Percentiles rank a stretch among this genome's conserved stretches.
phyloP scores from a whole-genome alignment of 345 rosid species.

The Salix caprea region DNA sequence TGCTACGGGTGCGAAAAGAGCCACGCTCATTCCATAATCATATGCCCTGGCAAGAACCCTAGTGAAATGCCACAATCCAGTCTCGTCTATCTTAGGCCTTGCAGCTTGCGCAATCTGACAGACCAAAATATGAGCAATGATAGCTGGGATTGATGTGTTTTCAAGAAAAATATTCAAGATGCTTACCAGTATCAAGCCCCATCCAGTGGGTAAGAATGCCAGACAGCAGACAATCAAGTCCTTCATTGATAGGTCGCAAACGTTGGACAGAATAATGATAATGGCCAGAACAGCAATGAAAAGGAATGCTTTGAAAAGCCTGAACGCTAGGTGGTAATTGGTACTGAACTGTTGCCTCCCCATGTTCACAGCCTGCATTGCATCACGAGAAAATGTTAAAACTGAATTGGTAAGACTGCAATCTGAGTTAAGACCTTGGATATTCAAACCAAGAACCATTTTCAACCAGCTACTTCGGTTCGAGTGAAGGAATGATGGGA shows the following conservation, averaged over 20 bases:
- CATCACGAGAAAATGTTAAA: constrained; percentile 3
- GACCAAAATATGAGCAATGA: background rate
- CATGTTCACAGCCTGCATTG: constrained; percentile 75
- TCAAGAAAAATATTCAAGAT: background rate
- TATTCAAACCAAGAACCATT: background rate
- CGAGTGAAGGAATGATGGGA: too few species aligned
- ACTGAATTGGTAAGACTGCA: background rate
- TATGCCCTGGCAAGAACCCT: constrained; percentile 74
- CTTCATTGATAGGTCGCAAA: constrained; percentile 65
- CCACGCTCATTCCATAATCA: constrained; percentile 91
- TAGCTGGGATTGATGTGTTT: too few species aligned
- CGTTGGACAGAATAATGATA: constrained; percentile 57
- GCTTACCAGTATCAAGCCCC: constrained; percentile 92
- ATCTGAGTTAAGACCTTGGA: too few species aligned
- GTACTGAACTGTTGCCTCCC: constrained; percentile 81
- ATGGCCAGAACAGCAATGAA: constrained; percentile 62
- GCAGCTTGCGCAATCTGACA: constrained; percentile 83
- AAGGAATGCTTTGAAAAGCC: constrained; percentile 82
- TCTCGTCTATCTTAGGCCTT: constrained; percentile 68
- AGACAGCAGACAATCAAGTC: constrained; percentile 77
- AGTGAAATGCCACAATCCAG: constrained; percentile 70
- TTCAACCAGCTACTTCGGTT: too few species aligned
- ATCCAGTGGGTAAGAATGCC: constrained; percentile 90
- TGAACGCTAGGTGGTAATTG: constrained; percentile 57
- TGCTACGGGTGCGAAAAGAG: constrained; percentile 78